A percentile compares a stretch with the other conserved stretches of the same genome.
These are phyloP conservation scores for Debaryomyces udenii DNA, from an alignment of 1,139 yeast species.

Conservation along the genomic window DNA sequence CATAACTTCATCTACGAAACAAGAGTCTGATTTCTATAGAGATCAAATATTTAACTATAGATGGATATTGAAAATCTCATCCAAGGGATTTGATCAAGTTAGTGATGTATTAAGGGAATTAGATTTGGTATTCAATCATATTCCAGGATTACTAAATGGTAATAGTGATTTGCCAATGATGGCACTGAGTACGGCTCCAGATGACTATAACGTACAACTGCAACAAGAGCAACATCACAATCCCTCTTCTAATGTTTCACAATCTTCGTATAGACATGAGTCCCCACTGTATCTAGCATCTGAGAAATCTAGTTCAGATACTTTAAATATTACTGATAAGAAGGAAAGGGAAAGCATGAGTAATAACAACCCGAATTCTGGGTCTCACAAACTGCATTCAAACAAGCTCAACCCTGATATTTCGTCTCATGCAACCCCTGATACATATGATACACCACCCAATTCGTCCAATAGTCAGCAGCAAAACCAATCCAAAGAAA, in stretches of 20 bases:
- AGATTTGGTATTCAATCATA: conserved; percentile 64
- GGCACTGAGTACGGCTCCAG: background rate
- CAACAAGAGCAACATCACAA: conserved; percentile 13
- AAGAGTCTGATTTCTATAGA: conserved; percentile 64
- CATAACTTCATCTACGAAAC: conserved; percentile 59
- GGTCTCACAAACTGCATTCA: background rate
- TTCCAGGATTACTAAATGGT: conserved; percentile 66
- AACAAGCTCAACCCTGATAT: background rate
- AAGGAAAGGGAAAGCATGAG: background rate
- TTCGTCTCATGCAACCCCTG: background rate
- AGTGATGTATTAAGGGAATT: conserved; percentile 67
- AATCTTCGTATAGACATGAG: conserved; percentile 1
- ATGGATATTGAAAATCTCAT: conserved; percentile 70
- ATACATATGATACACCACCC: background rate
- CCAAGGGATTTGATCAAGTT: conserved; percentile 76
- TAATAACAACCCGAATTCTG: background rate
- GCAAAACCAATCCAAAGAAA: background rate
- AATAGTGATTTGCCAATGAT: conserved; percentile 40
- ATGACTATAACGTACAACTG: conserved; percentile 10
- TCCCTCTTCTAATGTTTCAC: background rate
- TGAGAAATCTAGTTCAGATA: background rate
- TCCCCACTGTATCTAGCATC: background rate
- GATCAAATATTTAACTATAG: conserved; percentile 75
- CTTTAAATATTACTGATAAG: background rate
- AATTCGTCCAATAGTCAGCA: background rate